Evolutionary conservation across 1,139 yeast genomes (phyloP).

Genomic region (Hansenula sp.): DNA sequence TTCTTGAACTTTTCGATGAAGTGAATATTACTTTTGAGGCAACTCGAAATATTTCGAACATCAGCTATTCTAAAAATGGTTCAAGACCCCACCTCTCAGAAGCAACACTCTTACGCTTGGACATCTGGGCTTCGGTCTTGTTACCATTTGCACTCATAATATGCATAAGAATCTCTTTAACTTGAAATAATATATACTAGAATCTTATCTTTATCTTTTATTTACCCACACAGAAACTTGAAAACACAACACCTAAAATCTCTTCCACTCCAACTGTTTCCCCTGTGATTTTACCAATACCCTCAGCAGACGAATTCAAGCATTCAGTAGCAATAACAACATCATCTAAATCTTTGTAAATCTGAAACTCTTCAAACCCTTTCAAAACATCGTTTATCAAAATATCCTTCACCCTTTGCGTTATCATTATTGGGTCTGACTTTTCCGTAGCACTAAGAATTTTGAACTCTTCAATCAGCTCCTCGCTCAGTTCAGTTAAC

Average conservation of each 20-base stretch:
- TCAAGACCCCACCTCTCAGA: not conserved
- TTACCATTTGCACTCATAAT: not conserved
- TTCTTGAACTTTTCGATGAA: not conserved
- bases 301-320: conserved; percentile 70
- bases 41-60: not conserved
- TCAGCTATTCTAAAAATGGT: not conserved
- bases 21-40: not conserved
- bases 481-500: conserved; percentile 38
- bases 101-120: not conserved
- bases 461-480: conserved; percentile 43
- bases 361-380: conserved; percentile 61
- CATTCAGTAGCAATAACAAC: conserved; percentile 82
- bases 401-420: conserved; percentile 73
- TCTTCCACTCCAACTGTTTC: conserved; percentile 88
- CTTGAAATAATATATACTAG: not conserved
- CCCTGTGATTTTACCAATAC: conserved; percentile 91
- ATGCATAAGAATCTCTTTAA: not conserved
- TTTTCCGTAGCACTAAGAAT: conserved; percentile 43
- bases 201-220: conserved; percentile 27
- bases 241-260: conserved; percentile 83
- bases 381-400: conserved; percentile 67
- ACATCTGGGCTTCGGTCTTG: not conserved
- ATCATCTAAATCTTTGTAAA: conserved; percentile 53
- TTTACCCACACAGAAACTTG: conserved; percentile 92
- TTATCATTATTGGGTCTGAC: conserved; percentile 63